These are phyloP conservation scores for Cenchrus americanus DNA, from an alignment of 176 grass and related monocot species.

Conservation along the genomic window DNA sequence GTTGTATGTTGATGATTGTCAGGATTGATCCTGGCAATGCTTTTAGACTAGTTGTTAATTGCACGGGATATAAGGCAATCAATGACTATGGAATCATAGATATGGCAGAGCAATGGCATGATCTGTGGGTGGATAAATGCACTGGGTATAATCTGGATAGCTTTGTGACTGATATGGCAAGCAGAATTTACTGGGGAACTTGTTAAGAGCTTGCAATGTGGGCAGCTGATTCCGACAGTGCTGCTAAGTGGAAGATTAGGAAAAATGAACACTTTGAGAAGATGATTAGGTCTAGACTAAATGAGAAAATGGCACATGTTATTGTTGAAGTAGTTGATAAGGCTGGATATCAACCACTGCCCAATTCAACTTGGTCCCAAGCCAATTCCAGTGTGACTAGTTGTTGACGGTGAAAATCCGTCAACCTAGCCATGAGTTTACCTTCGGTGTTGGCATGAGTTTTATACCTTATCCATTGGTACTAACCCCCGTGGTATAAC, in stretches of 20 bases:
- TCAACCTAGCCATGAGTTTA: no score
- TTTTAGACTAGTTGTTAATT: background rate
- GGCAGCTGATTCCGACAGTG: background rate
- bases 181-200: background rate
- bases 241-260: background rate
- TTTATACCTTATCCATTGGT: no score
- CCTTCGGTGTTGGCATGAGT: no score
- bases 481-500: no score
- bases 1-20: background rate
- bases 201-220: background rate
- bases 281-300: background rate
- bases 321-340: background rate
- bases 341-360: background rate
- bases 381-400: background rate
- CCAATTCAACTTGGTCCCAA: fast-evolving
- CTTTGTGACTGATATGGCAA: background rate
- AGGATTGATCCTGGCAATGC: background rate
- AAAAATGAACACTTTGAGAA: background rate
- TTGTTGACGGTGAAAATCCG: no score
- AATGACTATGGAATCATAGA: background rate
- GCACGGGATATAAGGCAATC: background rate
- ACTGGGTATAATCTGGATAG: background rate
- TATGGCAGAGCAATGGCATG: background rate
- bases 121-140: background rate
- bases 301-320: background rate